These are phyloP conservation scores for Rosa hybrid DNA, from an alignment of 331 rosid species.

Conservation along the genomic window DNA sequence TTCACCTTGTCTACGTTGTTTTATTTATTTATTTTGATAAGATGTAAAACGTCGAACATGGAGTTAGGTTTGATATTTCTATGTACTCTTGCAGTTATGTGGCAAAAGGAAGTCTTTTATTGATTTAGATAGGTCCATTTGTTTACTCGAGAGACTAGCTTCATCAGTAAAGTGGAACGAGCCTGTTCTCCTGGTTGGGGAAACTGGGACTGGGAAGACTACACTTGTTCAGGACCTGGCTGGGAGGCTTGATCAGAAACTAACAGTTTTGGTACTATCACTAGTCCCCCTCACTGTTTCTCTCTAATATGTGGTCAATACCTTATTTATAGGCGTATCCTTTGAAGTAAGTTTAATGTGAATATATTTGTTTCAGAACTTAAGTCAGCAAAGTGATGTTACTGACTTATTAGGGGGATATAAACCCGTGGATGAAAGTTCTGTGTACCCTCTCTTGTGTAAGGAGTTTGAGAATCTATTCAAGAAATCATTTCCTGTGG, in stretches of 20 bases:
- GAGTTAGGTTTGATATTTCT: constrained; percentile 21
- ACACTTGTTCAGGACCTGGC: constrained; percentile 94
- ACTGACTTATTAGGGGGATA: constrained; percentile 91
- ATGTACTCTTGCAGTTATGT: constrained; percentile 45
- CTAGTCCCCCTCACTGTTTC: constrained; percentile 15
- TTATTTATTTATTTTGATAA: not conserved
- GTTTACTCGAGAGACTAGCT: constrained; percentile 77
- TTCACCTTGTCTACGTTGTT: constrained; percentile 7
- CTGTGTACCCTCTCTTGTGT: constrained; percentile 51
- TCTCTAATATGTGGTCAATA: not conserved
- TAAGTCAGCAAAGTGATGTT: constrained; percentile 96
- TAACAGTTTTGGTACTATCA: constrained; percentile 79
- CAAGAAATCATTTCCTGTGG: constrained; percentile 41
- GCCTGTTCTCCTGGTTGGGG: constrained; percentile 95
- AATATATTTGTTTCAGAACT: constrained; percentile 55
- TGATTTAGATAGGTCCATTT: constrained; percentile 72
- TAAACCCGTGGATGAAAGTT: constrained; percentile 72
- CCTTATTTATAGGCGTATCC: not conserved
- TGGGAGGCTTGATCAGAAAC: constrained; percentile 74
- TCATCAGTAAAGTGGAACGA: constrained; percentile 81
- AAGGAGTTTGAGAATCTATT: constrained; percentile 64
- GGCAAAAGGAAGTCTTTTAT: constrained; percentile 54
- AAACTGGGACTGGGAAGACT: constrained; percentile 99
- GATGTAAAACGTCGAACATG: not conserved
- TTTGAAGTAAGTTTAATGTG: not conserved